Evolutionary conservation across 1,284 basidiomycete species (phyloP).

Genomic region (Moesziomyces aphidis): DNA sequence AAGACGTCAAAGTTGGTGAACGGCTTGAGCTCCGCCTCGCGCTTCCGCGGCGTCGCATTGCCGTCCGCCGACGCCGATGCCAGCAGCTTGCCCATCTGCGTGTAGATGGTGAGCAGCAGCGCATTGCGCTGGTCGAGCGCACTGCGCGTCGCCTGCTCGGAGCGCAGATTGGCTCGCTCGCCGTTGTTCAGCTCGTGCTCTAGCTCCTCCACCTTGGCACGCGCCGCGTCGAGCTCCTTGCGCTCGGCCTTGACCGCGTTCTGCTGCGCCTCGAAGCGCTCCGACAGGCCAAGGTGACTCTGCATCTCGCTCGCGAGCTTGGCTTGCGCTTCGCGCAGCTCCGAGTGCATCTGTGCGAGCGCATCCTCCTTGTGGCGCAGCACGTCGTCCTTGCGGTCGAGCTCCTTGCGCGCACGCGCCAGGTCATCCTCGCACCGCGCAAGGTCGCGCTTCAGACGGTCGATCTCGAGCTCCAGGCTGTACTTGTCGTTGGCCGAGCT

Average conservation of each 20-base stretch:
- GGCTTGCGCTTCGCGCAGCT: slow-evolving; percentile 53
- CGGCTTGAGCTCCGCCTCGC: slow-evolving; percentile 81
- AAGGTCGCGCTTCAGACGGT: slow-evolving; percentile 86
- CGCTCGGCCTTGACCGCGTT: slow-evolving; percentile 40
- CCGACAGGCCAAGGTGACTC: slow-evolving; percentile 53
- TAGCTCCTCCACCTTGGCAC: slow-evolving; percentile 73
- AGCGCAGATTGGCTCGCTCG: slow-evolving; percentile 77
- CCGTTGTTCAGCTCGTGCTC: slow-evolving; percentile 86
- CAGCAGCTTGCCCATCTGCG: slow-evolving; percentile 93
- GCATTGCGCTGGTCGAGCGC: slow-evolving; percentile 93
- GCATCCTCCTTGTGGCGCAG: slow-evolving; percentile 77
- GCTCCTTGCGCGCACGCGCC: slow-evolving; percentile 77
- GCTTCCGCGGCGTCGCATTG: slow-evolving; percentile 68
- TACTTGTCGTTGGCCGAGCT: slow-evolving; percentile 83
- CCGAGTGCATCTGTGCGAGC: slow-evolving; percentile 72
- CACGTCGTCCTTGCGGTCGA: slow-evolving; percentile 77
- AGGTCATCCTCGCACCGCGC: slow-evolving; percentile 84
- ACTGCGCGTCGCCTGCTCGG: slow-evolving; percentile 85
- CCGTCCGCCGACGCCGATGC: slow-evolving; percentile 66
- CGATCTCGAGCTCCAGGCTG: slow-evolving; percentile 89
- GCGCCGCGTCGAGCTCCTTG: slow-evolving; percentile 47
- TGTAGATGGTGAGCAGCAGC: slow-evolving; percentile 88
- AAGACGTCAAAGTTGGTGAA: slow-evolving; percentile 94
- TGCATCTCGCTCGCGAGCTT: slow-evolving; percentile 63
- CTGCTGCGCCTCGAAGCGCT: slow-evolving; percentile 63